These are phyloP conservation scores for Alternaria arborescens DNA, from an alignment of 2,329 filamentous ascomycete species.

Conservation along the genomic window DNA sequence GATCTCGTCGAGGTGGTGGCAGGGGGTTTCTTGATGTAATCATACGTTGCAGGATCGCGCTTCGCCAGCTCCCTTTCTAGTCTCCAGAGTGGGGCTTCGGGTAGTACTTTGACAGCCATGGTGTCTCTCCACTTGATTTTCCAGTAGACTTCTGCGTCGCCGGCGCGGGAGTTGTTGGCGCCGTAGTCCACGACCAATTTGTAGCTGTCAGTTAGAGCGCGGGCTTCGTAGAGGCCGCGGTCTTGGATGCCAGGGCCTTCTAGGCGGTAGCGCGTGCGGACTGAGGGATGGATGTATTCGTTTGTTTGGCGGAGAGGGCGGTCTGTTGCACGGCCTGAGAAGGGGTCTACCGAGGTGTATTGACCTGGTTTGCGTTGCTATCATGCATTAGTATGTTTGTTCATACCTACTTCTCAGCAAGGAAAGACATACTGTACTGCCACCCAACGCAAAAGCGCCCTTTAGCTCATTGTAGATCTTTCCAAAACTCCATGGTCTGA, in stretches of 20 bases:
- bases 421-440: conserved; percentile 45
- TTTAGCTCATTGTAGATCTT: conserved; percentile 57
- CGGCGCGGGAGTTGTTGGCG: conserved; percentile 31
- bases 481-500: conserved; percentile 59
- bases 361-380: conserved; percentile 57
- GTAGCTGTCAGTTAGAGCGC: conserved; percentile 57
- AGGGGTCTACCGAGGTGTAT: conserved; percentile 58
- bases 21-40: conserved; percentile 51
- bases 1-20: conserved; percentile 30
- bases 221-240: conserved; percentile 55
- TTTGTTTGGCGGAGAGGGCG: conserved; percentile 58
- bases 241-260: conserved; percentile 58
- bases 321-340: conserved; percentile 52
- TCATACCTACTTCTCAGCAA: no score
- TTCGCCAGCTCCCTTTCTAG: conserved; percentile 55
- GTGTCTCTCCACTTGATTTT: conserved; percentile 48
- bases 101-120: conserved; percentile 51
- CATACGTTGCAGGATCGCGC: conserved; percentile 54
- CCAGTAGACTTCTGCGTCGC: conserved; percentile 56
- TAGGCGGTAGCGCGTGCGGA: conserved; percentile 56
- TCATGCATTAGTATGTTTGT: no score
- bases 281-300: conserved; percentile 62
- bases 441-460: conserved; percentile 58
- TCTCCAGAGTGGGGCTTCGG: conserved; percentile 57
- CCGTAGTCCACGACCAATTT: conserved; percentile 57